Evolutionary conservation across 495 filamentous ascomycete genomes (phyloP).

Genomic region (Pseudoneurospora amorphoporcata): DNA sequence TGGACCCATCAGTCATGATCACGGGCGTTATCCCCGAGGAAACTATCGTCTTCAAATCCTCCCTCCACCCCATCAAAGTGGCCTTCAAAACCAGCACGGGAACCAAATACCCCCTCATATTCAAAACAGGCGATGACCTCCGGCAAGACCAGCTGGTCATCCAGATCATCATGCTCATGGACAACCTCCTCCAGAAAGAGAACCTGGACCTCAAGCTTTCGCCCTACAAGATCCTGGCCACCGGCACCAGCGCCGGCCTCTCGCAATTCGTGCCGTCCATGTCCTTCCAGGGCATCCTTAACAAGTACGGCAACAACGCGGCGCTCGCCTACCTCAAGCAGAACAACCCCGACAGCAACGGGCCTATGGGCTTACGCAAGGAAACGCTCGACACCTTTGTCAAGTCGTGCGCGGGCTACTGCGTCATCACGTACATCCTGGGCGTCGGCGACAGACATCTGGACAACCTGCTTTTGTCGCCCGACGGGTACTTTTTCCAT

Average conservation of each 20-base stretch:
- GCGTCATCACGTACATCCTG: slow-evolving; percentile 98
- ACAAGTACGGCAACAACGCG: slow-evolving; percentile 66
- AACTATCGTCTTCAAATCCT: slow-evolving; percentile 89
- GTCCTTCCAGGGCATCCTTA: slow-evolving; percentile 66
- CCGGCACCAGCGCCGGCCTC: slow-evolving; percentile 76
- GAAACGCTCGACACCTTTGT: slow-evolving; percentile 93
- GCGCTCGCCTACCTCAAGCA: slow-evolving; percentile 73
- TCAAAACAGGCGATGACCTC: slow-evolving; percentile 95
- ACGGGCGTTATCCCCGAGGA: slow-evolving; percentile 75
- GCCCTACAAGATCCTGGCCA: slow-evolving; percentile 93
- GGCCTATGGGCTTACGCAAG: slow-evolving; percentile 77
- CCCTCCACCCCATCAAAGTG: slow-evolving; percentile 80
- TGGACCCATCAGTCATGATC: slow-evolving; percentile 75
- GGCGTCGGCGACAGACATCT: slow-evolving; percentile 94
- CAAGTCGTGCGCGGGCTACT: slow-evolving; percentile 94
- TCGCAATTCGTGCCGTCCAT: slow-evolving; percentile 87
- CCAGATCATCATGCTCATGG: slow-evolving; percentile 97
- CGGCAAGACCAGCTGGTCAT: slow-evolving; percentile 97
- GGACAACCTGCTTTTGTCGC: slow-evolving; percentile 87
- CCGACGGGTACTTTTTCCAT: slow-evolving; percentile 94
- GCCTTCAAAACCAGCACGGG: slow-evolving; percentile 74
- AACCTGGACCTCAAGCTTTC: slow-evolving; percentile 94
- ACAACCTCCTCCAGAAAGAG: slow-evolving; percentile 88
- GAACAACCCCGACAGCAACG: slow-evolving; percentile 79
- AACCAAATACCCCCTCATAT: slow-evolving; percentile 77